Conservation (phyloP, 176 grass and related monocot species). For the Paspalum vaginatum region DNA sequence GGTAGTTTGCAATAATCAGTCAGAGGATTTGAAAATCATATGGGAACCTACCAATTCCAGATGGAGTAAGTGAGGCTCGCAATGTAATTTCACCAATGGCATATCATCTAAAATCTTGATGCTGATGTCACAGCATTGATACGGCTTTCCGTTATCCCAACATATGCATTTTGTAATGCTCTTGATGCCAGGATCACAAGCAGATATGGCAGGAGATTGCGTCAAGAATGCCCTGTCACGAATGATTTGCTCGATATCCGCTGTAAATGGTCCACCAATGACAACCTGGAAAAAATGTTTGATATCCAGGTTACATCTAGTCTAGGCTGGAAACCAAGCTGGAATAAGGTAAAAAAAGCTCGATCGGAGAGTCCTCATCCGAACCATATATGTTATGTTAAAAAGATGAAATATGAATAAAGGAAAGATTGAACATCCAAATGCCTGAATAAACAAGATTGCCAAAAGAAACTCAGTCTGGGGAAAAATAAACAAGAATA, state of each 20-base stretch:
- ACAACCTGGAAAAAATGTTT: conserved; percentile 74
- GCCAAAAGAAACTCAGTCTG: not conserved
- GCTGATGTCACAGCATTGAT: conserved; percentile 69
- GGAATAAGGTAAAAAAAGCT: not conserved
- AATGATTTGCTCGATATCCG: conserved; percentile 69
- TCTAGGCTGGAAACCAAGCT: conserved; percentile 20
- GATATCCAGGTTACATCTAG: conserved; percentile 23
- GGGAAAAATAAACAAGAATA: not conserved
- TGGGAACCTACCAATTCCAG: conserved; percentile 1
- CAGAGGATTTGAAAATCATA: conserved; percentile 11
- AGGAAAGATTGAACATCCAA: not conserved
- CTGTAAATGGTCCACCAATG: conserved; percentile 70
- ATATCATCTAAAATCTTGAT: conserved; percentile 51
- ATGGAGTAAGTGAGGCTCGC: not conserved
- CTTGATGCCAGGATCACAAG: conserved; percentile 55
- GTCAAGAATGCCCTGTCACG: conserved; percentile 64
- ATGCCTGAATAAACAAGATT: too few relatives aligned
- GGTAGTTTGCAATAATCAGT: not conserved
- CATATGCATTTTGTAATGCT: conserved; percentile 57
- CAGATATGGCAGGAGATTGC: conserved; percentile 68
- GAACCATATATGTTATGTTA: not conserved
- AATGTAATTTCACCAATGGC: conserved; percentile 57
- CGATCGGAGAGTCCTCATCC: not conserved
- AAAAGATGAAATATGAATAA: not conserved
- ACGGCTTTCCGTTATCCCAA: conserved; percentile 59